Evolutionary conservation across 1,139 yeast genomes (phyloP).

Genomic region (Candida buenavistaensis): DNA sequence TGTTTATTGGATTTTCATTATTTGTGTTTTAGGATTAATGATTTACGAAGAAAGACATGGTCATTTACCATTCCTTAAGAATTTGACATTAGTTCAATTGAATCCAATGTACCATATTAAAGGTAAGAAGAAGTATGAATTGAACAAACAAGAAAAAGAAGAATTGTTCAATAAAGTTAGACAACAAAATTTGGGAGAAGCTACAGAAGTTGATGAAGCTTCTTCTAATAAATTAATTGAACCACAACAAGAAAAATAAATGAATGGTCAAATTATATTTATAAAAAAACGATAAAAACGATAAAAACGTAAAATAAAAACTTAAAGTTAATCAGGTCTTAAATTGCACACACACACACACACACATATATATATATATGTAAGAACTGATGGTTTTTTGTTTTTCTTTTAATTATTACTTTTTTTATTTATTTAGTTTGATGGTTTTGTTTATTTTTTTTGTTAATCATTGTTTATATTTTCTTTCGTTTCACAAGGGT

Average conservation of each 20-base stretch:
- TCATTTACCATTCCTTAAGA: constrained; percentile 42
- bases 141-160: constrained; percentile 52
- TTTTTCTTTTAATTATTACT: too few species aligned
- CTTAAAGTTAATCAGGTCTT: too few species aligned
- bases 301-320: too few species aligned
- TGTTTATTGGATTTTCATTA: constrained; percentile 70
- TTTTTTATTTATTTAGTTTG: background rate
- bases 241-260: constrained; percentile 3
- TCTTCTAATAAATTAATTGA: constrained; percentile 3
- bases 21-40: constrained; percentile 53
- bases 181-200: constrained; percentile 19
- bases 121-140: constrained; percentile 62
- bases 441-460: too few species aligned
- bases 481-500: background rate
- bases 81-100: constrained; percentile 51
- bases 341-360: too few species aligned
- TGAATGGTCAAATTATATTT: too few species aligned
- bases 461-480: background rate
- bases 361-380: too few species aligned
- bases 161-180: constrained; percentile 50
- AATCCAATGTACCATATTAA: constrained; percentile 74
- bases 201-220: constrained; percentile 13
- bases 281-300: too few species aligned
- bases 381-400: too few species aligned
- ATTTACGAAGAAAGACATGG: constrained; percentile 62